A percentile compares a stretch with the other conserved stretches of the same genome.
These are phyloP conservation scores for Ceratocystis smalleyi DNA, from an alignment of 2,329 filamentous ascomycete species.

Conservation along the genomic window DNA sequence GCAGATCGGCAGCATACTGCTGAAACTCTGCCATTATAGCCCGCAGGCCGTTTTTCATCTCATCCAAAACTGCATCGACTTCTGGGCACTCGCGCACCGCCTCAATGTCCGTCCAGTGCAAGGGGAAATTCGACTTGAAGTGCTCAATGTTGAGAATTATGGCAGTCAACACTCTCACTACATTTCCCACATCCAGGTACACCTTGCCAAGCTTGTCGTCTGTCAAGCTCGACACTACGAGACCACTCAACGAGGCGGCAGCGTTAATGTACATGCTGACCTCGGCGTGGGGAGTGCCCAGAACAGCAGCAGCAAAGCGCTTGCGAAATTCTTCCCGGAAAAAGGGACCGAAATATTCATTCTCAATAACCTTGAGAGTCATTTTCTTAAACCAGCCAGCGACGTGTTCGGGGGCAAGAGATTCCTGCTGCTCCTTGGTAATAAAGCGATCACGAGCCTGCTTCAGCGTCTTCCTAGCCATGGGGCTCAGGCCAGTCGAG, in stretches of 20 bases:
- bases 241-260: slow-evolving; percentile 48
- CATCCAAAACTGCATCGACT: slow-evolving; percentile 52
- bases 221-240: slow-evolving; percentile 56
- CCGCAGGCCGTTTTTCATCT: slow-evolving; percentile 48
- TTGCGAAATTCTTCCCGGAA: slow-evolving; percentile 57
- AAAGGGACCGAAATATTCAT: slow-evolving; percentile 44
- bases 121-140: slow-evolving; percentile 42
- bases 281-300: slow-evolving; percentile 60
- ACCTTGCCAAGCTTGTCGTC: slow-evolving; percentile 80
- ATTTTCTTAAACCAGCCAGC: slow-evolving; percentile 34
- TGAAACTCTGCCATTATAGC: slow-evolving; percentile 58
- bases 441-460: slow-evolving; percentile 34
- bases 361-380: slow-evolving; percentile 30
- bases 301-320: slow-evolving; percentile 48
- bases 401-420: slow-evolving; percentile 35
- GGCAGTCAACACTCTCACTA: slow-evolving; percentile 56
- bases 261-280: slow-evolving; percentile 55
- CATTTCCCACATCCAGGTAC: slow-evolving; percentile 59
- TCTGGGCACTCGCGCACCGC: slow-evolving; percentile 42
- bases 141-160: slow-evolving; percentile 54
- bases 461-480: slow-evolving; percentile 35
- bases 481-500: slow-evolving; percentile 33
- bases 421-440: slow-evolving; percentile 39
- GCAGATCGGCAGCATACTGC: slow-evolving; percentile 54
- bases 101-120: slow-evolving; percentile 68